Percentiles rank a stretch among this genome's conserved stretches.
Evolutionary conservation across 495 filamentous ascomycete species (phyloP).

Genomic region (Penicillium canariense): DNA sequence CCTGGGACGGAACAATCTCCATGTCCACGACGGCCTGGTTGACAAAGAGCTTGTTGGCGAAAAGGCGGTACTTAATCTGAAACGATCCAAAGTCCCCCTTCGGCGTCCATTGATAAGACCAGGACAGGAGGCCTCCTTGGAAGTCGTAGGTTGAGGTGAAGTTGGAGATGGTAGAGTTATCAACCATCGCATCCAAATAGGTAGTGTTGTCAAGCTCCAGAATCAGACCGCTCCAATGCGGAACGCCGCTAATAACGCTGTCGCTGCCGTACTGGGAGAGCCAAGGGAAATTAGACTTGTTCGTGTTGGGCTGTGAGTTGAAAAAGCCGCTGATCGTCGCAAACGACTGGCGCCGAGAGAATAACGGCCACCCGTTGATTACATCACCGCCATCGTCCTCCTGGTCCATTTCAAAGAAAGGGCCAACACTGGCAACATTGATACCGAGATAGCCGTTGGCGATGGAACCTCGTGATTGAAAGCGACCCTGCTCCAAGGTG

Average conservation of each 20-base stretch:
- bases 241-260: constrained; percentile 70
- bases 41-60: constrained; percentile 59
- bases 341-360: constrained; percentile 64
- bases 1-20: constrained; percentile 48
- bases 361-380: constrained; percentile 75
- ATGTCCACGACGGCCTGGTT: constrained; percentile 63
- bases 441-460: constrained; percentile 63
- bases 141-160: constrained; percentile 65
- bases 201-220: constrained; percentile 54
- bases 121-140: constrained; percentile 59
- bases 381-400: constrained; percentile 45
- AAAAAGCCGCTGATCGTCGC: constrained; percentile 75
- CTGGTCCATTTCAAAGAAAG: constrained; percentile 67
- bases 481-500: constrained; percentile 56
- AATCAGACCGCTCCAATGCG: constrained; percentile 64
- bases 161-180: constrained; percentile 54
- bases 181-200: constrained; percentile 60
- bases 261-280: constrained; percentile 69
- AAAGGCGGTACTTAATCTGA: constrained; percentile 56
- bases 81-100: constrained; percentile 45
- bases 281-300: constrained; percentile 70
- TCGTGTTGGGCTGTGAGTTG: constrained; percentile 59
- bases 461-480: constrained; percentile 60
- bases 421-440: constrained; percentile 61
- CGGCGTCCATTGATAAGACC: constrained; percentile 68